Evolutionary conservation across 2,329 filamentous ascomycete genomes (phyloP).

Genomic region (Zasmidium angulare): DNA sequence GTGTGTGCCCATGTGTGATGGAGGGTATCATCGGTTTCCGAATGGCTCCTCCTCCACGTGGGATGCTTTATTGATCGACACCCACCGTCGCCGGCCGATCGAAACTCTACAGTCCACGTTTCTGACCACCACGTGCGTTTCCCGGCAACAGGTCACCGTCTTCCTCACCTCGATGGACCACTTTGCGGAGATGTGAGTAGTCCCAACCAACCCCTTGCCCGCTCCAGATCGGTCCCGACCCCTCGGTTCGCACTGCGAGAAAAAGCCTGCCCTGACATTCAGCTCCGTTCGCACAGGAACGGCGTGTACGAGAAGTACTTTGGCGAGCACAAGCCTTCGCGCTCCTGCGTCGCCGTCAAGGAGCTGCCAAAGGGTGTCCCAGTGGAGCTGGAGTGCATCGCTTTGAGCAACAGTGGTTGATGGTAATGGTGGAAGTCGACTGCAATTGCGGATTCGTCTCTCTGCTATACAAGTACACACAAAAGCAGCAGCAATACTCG

Average conservation of each 20-base stretch:
- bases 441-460: neutral
- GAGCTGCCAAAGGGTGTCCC: slow-evolving; percentile 81
- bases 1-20: neutral
- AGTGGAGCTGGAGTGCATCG: slow-evolving; percentile 89
- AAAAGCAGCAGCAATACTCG: neutral
- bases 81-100: neutral
- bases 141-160: slow-evolving; percentile 55
- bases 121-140: neutral
- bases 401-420: slow-evolving; percentile 42
- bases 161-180: slow-evolving; percentile 90
- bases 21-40: neutral
- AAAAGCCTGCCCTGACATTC: neutral
- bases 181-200: slow-evolving; percentile 67
- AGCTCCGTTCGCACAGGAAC: slow-evolving; percentile 53
- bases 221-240: neutral
- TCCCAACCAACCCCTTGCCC: neutral
- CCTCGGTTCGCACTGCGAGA: neutral
- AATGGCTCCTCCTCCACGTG: neutral
- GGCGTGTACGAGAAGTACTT: slow-evolving; percentile 81
- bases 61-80: neutral
- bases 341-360: slow-evolving; percentile 88
- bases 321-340: slow-evolving; percentile 72
- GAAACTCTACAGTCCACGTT: neutral
- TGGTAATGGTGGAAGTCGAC: neutral
- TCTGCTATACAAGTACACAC: slow-evolving; percentile 1